Base-by-base conservation (phyloP, 805 yeast species). In the Lipomyces spencermartinsiae region DNA sequence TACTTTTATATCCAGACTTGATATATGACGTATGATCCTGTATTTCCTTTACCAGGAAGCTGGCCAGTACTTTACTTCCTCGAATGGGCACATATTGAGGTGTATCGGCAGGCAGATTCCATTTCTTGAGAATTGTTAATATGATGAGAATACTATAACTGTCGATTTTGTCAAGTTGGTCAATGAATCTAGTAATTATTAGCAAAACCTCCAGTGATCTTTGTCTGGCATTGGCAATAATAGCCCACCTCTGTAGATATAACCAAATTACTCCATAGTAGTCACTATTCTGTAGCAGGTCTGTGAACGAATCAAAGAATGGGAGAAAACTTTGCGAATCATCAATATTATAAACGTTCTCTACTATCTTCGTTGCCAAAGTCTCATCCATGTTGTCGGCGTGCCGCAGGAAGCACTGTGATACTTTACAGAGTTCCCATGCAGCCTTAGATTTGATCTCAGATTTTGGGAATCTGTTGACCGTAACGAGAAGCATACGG, bases 401-500 rank as follows among this genome's bases (percentile, higher is more conserved):
- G 46, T 63, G 66, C 31, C 63, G 69, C 37, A 68, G 31, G 2
- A 59, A 22, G n/a, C 53, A 34, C 9, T 58, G 63, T 9, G 71
- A 53, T 4, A 68, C 35, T 37, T 68, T 68, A 61, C 67, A 63
- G 7, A 66, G n/a, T 54, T 65, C 69, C 70, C 67, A 63, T 19
- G 43, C 51, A 9, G 59, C 66, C 12, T 35, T 46, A 6, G 46
- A 35, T 12, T 55, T 46, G 22, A 14, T 14, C 19, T 35, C 54
- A 22, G 62, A 58, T 2, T 49, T 35, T 6, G 61, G 57, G 8
- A 65, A 22, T 14, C 58, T 43, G 25, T 60, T 16, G 16, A 66
- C 19, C 4, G 53, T n/a, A 5, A 33, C 35, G 4, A 33, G 34
- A 16, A 65, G 2, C 6, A 12, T 37, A 25, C 46, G 55, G 62